These are phyloP conservation scores for Trametes elegans DNA, from an alignment of 768 basidiomycete species.

Conservation along the genomic window DNA sequence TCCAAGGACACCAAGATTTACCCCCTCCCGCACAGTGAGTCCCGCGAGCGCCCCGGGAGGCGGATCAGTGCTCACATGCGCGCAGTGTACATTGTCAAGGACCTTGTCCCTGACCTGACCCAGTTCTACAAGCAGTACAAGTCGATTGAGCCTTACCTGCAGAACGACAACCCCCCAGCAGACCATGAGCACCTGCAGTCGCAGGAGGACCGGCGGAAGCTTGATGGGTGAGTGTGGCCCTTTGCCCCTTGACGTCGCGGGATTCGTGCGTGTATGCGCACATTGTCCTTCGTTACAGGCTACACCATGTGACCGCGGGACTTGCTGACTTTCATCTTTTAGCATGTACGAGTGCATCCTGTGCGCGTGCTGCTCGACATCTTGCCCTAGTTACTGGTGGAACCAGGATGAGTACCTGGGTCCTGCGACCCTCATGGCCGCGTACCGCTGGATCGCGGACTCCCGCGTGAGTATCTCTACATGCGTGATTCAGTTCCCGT, in stretches of 20 bases:
- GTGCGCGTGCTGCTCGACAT: constrained; percentile 96
- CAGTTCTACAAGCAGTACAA: constrained; percentile 99
- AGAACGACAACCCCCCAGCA: constrained; percentile 89
- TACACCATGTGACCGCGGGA: not conserved
- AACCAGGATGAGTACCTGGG: constrained; percentile 99
- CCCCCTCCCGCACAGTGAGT: constrained; percentile 94
- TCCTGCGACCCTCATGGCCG: constrained; percentile 94
- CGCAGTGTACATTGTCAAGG: constrained; percentile 97
- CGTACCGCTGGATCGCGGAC: constrained; percentile 98
- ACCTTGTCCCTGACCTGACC: constrained; percentile 90
- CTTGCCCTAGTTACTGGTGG: constrained; percentile 99
- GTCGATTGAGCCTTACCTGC: constrained; percentile 94
- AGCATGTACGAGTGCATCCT: constrained; percentile 98
- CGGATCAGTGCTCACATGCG: not conserved
- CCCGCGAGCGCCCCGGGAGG: not conserved
- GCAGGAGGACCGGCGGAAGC: constrained; percentile 87
- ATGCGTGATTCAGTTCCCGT: not conserved
- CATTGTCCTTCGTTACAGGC: not conserved
- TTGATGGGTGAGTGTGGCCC: constrained; percentile 49
- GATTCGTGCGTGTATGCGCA: constrained; percentile 25
- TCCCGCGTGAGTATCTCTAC: constrained; percentile 55
- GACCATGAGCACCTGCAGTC: constrained; percentile 88
- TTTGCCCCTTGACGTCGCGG: not conserved
- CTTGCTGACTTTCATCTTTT: constrained; percentile 30
- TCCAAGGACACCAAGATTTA: constrained; percentile 87